A percentile compares a stretch with the other conserved stretches of the same genome.
Evolutionary conservation across 2,329 filamentous ascomycete genomes (phyloP).

Genomic region (Diaporthe vaccinii): DNA sequence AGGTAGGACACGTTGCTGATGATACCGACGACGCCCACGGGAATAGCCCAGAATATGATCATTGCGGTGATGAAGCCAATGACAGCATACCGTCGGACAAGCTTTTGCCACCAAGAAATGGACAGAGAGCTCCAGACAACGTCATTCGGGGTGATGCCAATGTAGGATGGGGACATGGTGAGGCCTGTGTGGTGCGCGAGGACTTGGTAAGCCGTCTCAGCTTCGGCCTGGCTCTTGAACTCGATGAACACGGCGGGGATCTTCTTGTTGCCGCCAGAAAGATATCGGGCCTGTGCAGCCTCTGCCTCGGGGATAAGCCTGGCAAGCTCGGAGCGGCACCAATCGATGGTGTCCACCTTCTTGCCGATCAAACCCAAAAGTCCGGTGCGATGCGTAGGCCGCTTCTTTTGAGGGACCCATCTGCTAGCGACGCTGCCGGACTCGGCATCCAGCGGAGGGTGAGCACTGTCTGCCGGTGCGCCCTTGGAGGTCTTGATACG

Average conservation of each 20-base stretch:
- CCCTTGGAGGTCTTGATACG: slow-evolving; percentile 76
- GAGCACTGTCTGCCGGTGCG: slow-evolving; percentile 53
- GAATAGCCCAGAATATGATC: slow-evolving; percentile 88
- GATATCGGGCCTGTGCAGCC: slow-evolving; percentile 76
- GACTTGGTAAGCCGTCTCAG: slow-evolving; percentile 88
- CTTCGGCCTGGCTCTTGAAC: slow-evolving; percentile 84
- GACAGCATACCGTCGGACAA: slow-evolving; percentile 78
- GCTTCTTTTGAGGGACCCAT: slow-evolving; percentile 80
- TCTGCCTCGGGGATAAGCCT: slow-evolving; percentile 81
- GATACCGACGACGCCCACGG: slow-evolving; percentile 83
- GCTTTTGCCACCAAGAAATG: slow-evolving; percentile 88
- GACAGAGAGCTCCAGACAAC: slow-evolving; percentile 89
- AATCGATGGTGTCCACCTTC: slow-evolving; percentile 95
- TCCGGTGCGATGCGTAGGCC: slow-evolving; percentile 82
- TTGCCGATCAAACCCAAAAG: slow-evolving; percentile 79
- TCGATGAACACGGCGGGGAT: slow-evolving; percentile 90
- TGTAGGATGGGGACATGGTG: slow-evolving; percentile 87
- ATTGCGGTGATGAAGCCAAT: slow-evolving; percentile 80
- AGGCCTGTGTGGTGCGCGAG: slow-evolving; percentile 88
- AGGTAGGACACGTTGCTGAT: slow-evolving; percentile 88
- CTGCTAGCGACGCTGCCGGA: slow-evolving; percentile 79
- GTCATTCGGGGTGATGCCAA: slow-evolving; percentile 85
- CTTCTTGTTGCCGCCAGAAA: slow-evolving; percentile 72
- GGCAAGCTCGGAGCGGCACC: slow-evolving; percentile 83
- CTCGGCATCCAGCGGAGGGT: slow-evolving; percentile 72